Conservation (phyloP, 352 stramenopile genomes). For the Phytophthora syringae region DNA sequence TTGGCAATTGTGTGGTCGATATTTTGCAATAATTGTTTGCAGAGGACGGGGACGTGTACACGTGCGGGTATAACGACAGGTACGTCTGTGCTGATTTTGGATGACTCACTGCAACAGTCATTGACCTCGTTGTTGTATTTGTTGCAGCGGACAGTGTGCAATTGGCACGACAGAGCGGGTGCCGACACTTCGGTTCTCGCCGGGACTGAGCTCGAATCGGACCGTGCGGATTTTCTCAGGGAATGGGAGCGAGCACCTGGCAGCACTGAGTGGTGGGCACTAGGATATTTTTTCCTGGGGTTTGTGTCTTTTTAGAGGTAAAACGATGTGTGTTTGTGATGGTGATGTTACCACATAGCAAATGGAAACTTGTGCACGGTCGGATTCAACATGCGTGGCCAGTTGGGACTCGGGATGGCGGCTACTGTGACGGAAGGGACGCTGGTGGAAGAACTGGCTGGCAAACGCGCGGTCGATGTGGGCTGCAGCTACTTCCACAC, state of each 20-base stretch:
- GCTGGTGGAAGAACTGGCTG: constrained; percentile 47
- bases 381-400: constrained; percentile 92
- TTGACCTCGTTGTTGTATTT: neutral
- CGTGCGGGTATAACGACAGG: constrained; percentile 94
- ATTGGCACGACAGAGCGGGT: constrained; percentile 84
- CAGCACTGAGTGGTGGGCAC: constrained; percentile 72
- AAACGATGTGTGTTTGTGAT: neutral
- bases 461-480: constrained; percentile 75
- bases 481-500: constrained; percentile 95
- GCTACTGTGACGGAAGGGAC: constrained; percentile 62
- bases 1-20: neutral
- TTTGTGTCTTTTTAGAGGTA: neutral
- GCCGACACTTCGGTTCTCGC: constrained; percentile 48
- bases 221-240: constrained; percentile 84
- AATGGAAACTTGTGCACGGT: constrained; percentile 89
- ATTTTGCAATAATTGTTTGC: neutral
- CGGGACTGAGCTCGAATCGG: constrained; percentile 63
- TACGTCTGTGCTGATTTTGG: constrained; percentile 14
- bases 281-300: neutral
- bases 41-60: constrained; percentile 84
- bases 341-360: constrained; percentile 33
- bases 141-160: constrained; percentile 89
- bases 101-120: constrained; percentile 1
- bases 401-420: constrained; percentile 87
- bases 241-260: constrained; percentile 94